These are phyloP conservation scores for Edaphochlamys debaryana DNA, from an alignment of 139 green algal species.

Conservation along the genomic window DNA sequence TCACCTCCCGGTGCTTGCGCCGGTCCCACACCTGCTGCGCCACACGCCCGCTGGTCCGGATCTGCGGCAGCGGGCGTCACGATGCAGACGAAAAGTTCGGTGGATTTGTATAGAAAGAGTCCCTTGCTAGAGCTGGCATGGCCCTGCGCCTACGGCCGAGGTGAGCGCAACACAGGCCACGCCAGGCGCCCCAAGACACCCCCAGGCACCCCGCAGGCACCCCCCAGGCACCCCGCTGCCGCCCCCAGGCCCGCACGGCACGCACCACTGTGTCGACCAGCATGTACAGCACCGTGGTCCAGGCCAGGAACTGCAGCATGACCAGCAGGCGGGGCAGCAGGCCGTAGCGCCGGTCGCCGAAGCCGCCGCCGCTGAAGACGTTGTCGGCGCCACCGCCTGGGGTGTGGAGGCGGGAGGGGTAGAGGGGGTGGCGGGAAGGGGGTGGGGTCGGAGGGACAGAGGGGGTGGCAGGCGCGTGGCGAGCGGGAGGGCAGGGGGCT, in stretches of 20 bases:
- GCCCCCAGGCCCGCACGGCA: no score
- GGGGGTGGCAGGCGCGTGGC: neutral
- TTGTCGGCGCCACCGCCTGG: conserved; percentile 5
- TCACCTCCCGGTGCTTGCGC: neutral
- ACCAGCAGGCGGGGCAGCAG: conserved; percentile 14
- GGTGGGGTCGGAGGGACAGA: no score
- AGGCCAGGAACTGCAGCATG: conserved; percentile 8
- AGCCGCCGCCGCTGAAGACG: neutral
- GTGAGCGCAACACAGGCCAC: no score
- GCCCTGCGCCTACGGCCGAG: no score
- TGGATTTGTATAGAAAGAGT: no score
- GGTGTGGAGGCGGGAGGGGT: neutral
- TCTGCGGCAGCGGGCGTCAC: no score
- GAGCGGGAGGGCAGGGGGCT: no score
- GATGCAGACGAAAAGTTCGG: no score
- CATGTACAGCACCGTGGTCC: conserved; percentile 30
- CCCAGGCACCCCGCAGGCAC: no score
- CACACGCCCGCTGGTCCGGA: neutral
- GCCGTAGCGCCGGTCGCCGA: conserved; percentile 13
- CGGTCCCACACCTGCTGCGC: neutral
- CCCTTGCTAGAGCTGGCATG: no score
- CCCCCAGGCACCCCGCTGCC: neutral
- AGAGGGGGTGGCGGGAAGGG: neutral
- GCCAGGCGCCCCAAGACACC: no score
- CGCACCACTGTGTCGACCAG: neutral